Evolutionary conservation across 1,284 basidiomycete genomes (phyloP), one percentile per base, ranked within the genome.

Genomic region (Austroboletus olivaceoglutinosus): DNA sequence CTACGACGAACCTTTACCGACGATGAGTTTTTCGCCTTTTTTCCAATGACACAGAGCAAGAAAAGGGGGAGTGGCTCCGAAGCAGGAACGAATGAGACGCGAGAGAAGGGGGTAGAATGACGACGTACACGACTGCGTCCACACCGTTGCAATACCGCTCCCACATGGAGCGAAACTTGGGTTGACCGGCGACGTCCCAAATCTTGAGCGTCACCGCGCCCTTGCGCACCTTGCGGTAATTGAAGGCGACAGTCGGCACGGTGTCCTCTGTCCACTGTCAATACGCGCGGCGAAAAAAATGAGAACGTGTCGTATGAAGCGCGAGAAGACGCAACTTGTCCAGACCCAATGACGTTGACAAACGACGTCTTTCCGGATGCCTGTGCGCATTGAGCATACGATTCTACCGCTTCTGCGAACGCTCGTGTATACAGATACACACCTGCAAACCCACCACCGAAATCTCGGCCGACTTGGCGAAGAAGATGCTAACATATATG

Each of bases 131-230:
- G 42, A 99, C 89, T 9, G 95, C 95, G 61, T 95, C 91, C 0
- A 95, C 93, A 11, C 95, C 95, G 52, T 89, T 83, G 69, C 94
- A 97, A 69, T 98, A 99, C 38, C 96, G 77, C 71, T 97, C 93
- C 96, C 93, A 92, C 83, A 90, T 90, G 37, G 85, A 86, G 25
- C 95, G 83, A 64, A 98, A 99, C 64, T 93, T 89, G 2, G 95
- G 91, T 74, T 98, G 95, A 16, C 94, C 94, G 61, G 92, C 93
- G 55, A 97, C 91, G 69, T 97, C 94, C 94, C 94, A 98, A 43
- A 98, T 85, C 70, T 93, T 95, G 69, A 98, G 77, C 1, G 89
- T 93, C 2, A 95, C 85, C 57, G 93, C 95, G 4, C 93, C 93
- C 59, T 91, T 93, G 55, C 87, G 79, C 18, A 97, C 85, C 68